Evolutionary conservation across 1,139 yeast genomes (phyloP).

Genomic region (Wickerhamiella pararugosa): DNA sequence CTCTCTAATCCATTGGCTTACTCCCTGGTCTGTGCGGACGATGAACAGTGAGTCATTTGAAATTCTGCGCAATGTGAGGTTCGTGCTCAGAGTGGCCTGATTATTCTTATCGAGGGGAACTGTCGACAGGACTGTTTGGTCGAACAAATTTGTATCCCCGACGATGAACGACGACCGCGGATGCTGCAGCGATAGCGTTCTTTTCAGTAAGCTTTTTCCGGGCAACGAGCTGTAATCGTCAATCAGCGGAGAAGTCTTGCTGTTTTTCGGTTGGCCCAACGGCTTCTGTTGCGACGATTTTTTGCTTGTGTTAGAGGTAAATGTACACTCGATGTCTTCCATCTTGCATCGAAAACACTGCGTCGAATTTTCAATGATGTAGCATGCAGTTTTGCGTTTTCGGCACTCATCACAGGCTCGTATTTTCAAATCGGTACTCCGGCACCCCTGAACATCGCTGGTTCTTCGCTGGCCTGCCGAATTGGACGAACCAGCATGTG

Average conservation of each 20-base stretch:
- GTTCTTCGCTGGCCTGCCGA: neutral
- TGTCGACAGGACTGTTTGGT: conserved; percentile 21
- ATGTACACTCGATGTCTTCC: conserved; percentile 24
- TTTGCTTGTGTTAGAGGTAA: conserved; percentile 19
- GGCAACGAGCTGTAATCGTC: conserved; percentile 27
- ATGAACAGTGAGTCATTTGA: conserved; percentile 24
- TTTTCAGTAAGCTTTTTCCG: conserved; percentile 27
- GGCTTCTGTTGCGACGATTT: conserved; percentile 1
- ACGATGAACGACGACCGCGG: conserved; percentile 27
- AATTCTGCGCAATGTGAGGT: conserved; percentile 24
- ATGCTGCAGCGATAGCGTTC: conserved; percentile 26
- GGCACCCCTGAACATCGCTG: conserved; percentile 12
- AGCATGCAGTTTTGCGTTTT: conserved; percentile 25
- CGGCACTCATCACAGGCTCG: conserved; percentile 23
- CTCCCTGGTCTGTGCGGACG: conserved; percentile 22
- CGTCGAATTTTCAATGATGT: conserved; percentile 22
- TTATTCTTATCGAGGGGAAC: conserved; percentile 22
- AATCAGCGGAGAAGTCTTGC: conserved; percentile 11
- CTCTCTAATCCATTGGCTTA: conserved; percentile 13
- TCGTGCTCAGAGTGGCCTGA: conserved; percentile 24
- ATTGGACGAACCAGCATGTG: neutral
- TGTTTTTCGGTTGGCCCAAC: conserved; percentile 14
- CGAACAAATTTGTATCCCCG: conserved; percentile 27
- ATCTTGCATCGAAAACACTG: conserved; percentile 25
- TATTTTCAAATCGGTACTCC: conserved; percentile 15